Percentiles rank a stretch among this genome's conserved stretches.
These are phyloP conservation scores for Clitopilus passeckerianus DNA, from an alignment of 768 basidiomycete species.

Conservation along the genomic window DNA sequence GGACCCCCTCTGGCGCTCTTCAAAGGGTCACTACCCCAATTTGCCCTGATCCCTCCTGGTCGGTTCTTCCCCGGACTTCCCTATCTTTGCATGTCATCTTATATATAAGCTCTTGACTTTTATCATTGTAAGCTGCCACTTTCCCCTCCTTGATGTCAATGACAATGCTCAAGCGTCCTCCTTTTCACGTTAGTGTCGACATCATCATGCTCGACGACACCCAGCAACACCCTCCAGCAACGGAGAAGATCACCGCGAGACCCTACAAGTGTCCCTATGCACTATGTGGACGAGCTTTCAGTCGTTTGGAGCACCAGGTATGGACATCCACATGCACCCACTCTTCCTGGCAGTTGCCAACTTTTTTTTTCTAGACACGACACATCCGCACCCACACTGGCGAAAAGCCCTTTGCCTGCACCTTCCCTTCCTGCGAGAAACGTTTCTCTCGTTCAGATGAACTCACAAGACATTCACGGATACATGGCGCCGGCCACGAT, in stretches of 20 bases:
- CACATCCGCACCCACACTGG: constrained; percentile 98
- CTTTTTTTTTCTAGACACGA: constrained; percentile 63
- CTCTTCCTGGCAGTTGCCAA: constrained; percentile 4
- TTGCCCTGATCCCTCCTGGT: background rate
- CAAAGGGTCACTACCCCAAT: background rate
- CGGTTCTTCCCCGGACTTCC: background rate
- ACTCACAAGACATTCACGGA: constrained; percentile 91
- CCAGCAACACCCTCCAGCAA: constrained; percentile 2
- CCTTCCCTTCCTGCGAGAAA: constrained; percentile 93
- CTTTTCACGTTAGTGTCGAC: constrained; percentile 7
- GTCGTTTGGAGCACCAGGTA: constrained; percentile 94
- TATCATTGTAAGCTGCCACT: background rate
- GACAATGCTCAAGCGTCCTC: constrained; percentile 4
- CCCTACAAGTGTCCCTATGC: constrained; percentile 97
- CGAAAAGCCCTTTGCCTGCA: constrained; percentile 95
- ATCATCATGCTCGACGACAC: constrained; percentile 15
- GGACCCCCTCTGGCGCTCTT: background rate
- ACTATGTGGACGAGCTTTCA: constrained; percentile 93
- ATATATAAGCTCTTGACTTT: background rate
- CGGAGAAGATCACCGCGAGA: constrained; percentile 37
- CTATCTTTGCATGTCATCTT: background rate
- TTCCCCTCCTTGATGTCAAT: constrained; percentile 7
- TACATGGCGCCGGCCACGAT: constrained; percentile 57
- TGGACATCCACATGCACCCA: constrained; percentile 4
- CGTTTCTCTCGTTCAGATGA: constrained; percentile 98